Conservation (phyloP, 2,329 filamentous ascomycete genomes). For the Scedosporium dehoogii region DNA sequence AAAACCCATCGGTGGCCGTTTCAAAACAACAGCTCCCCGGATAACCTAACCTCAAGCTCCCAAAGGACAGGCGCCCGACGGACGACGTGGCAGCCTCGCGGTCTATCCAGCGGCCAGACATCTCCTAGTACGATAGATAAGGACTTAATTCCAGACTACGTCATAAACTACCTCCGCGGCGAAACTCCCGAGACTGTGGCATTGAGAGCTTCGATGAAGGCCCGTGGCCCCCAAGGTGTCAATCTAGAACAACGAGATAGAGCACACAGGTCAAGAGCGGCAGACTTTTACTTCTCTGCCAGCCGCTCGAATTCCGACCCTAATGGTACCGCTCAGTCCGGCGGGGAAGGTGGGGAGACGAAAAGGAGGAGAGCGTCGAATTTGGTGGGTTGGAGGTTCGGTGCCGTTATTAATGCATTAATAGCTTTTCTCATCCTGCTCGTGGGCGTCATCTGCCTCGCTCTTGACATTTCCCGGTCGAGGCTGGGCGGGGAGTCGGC, state of each 20-base stretch:
- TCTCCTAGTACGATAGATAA: conserved; percentile 24
- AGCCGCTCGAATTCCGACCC: conserved; percentile 13
- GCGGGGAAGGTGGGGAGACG: conserved; percentile 14
- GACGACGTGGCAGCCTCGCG: conserved; percentile 5
- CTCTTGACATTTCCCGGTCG: conserved; percentile 24
- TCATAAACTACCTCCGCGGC: conserved; percentile 43
- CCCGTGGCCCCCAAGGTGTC: background rate
- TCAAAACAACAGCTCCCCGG: conserved; percentile 4
- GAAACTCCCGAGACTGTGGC: conserved; percentile 45
- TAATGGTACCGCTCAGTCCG: conserved; percentile 14
- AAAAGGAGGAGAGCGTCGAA: conserved; percentile 3
- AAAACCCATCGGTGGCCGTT: conserved; percentile 12
- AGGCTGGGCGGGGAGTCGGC: conserved; percentile 24
- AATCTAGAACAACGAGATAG: background rate
- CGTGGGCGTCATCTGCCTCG: conserved; percentile 27
- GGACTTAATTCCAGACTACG: conserved; percentile 44
- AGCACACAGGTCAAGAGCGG: conserved; percentile 21
- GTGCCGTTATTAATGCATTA: conserved; percentile 32
- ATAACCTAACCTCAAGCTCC: background rate
- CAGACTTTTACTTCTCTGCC: conserved; percentile 20
- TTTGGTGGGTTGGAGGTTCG: conserved; percentile 36
- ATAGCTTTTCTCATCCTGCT: conserved; percentile 28
- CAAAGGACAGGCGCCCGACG: background rate
- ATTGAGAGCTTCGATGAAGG: conserved; percentile 27
- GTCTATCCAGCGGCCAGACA: conserved; percentile 5